These are phyloP conservation scores for Kwoniella botswanensis DNA, from an alignment of 768 basidiomycete genomes.

Conservation along the genomic window DNA sequence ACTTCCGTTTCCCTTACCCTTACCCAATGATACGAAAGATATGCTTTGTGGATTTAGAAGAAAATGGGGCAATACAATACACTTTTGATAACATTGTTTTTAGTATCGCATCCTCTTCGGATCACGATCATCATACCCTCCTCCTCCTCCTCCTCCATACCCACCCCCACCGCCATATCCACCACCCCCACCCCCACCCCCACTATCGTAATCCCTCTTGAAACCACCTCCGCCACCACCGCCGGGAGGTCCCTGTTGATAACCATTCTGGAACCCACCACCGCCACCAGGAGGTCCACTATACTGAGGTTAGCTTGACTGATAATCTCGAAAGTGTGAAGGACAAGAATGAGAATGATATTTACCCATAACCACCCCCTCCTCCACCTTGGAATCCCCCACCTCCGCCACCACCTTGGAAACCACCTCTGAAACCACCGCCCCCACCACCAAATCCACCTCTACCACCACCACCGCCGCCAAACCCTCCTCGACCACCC, in stretches of 20 bases:
- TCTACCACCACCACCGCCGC: conserved; percentile 27
- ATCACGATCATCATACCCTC: conserved; percentile 24
- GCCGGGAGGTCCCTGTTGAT: conserved; percentile 36
- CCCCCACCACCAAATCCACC: conserved; percentile 39
- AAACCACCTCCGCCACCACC: conserved; percentile 39
- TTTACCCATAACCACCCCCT: conserved; percentile 40
- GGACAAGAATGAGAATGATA: not conserved
- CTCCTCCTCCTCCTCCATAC: conserved; percentile 7
- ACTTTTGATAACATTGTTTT: not conserved
- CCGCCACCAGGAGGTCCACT: conserved; percentile 31
- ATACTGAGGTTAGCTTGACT: not conserved
- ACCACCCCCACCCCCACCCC: not conserved
- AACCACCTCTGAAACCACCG: conserved; percentile 24
- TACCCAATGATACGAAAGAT: not conserved
- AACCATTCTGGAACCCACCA: conserved; percentile 27
- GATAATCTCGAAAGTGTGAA: not conserved
- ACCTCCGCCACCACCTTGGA: conserved; percentile 51
- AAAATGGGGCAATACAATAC: not conserved
- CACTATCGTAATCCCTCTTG: conserved; percentile 47
- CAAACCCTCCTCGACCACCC: conserved; percentile 35
- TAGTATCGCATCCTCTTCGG: conserved; percentile 24
- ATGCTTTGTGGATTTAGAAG: not conserved
- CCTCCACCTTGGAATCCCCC: conserved; percentile 60
- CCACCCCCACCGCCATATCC: conserved; percentile 11
- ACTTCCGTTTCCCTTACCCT: not conserved